Conservation (phyloP, 306 rosid genomes). For the Quercus parvula region DNA sequence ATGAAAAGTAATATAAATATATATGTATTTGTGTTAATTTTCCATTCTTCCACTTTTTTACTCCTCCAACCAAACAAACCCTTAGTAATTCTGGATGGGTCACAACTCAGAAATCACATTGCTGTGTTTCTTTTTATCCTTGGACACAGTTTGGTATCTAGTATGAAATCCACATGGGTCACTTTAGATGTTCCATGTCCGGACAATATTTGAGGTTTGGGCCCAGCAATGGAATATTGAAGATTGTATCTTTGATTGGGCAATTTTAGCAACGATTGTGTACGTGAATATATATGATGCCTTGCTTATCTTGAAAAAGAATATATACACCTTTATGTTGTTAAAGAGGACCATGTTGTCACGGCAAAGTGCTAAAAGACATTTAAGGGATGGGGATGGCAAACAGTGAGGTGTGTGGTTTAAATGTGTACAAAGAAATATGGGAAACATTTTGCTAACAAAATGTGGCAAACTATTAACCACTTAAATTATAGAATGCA, state of each 20-base stretch:
- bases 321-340: neutral
- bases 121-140: too few species aligned
- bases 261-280: neutral
- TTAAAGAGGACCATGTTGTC: neutral
- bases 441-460: neutral
- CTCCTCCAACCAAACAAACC: too few species aligned
- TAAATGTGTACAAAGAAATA: too few species aligned
- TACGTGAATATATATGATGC: neutral
- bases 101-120: too few species aligned
- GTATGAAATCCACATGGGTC: too few species aligned
- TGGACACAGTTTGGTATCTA: too few species aligned
- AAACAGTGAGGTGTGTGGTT: neutral
- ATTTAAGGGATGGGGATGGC: neutral
- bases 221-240: neutral
- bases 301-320: neutral
- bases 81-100: too few species aligned
- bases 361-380: neutral
- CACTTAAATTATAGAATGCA: neutral
- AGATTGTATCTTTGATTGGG: neutral
- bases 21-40: too few species aligned
- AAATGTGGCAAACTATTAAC: neutral
- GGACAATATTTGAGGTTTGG: neutral
- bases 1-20: too few species aligned
- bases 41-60: too few species aligned
- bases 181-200: too few species aligned